Evolutionary conservation across 352 stramenopile species (phyloP).

Genomic region (Pelagophyceae sp.): DNA sequence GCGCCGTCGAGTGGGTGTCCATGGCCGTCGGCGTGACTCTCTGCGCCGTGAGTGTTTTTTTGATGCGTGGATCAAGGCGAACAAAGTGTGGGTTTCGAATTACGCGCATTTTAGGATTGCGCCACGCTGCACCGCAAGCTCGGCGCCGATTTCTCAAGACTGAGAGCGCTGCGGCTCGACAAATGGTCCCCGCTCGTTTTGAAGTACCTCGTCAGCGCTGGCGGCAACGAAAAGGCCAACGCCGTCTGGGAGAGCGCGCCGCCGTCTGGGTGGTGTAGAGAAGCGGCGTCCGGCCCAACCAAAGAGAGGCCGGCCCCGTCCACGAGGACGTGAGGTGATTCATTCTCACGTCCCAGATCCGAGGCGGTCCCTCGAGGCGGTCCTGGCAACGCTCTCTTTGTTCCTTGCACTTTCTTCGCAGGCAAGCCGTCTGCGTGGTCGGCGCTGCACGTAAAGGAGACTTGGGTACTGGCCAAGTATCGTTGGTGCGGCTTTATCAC

Average conservation of each 20-base stretch:
- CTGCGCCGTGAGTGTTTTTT: too few relatives aligned
- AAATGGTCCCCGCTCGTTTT: not conserved
- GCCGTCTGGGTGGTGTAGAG: slow-evolving; percentile 49
- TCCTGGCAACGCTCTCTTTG: too few relatives aligned
- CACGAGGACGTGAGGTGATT: too few relatives aligned
- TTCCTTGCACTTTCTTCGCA: too few relatives aligned
- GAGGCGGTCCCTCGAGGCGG: too few relatives aligned
- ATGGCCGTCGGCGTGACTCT: not conserved
- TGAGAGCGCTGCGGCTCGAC: slow-evolving; percentile 10
- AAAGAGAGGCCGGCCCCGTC: too few relatives aligned
- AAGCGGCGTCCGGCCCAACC: slow-evolving; percentile 38
- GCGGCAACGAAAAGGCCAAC: slow-evolving; percentile 54
- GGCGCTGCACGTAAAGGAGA: slow-evolving; percentile 45
- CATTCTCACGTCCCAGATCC: too few relatives aligned
- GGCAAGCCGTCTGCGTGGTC: too few relatives aligned
- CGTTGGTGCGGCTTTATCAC: slow-evolving; percentile 54
- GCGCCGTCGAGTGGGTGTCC: slow-evolving; percentile 3
- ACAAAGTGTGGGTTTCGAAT: too few relatives aligned
- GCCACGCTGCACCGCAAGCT: slow-evolving; percentile 8
- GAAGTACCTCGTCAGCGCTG: slow-evolving; percentile 33
- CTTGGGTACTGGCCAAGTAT: slow-evolving; percentile 62
- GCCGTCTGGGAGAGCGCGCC: slow-evolving; percentile 47
- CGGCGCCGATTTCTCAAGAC: not conserved
- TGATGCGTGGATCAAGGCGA: too few relatives aligned
- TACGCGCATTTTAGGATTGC: too few relatives aligned